Evolutionary conservation across 495 filamentous ascomycete genomes (phyloP), one percentile per base, ranked within the genome.

Genomic region (Penicillium turbatum): DNA sequence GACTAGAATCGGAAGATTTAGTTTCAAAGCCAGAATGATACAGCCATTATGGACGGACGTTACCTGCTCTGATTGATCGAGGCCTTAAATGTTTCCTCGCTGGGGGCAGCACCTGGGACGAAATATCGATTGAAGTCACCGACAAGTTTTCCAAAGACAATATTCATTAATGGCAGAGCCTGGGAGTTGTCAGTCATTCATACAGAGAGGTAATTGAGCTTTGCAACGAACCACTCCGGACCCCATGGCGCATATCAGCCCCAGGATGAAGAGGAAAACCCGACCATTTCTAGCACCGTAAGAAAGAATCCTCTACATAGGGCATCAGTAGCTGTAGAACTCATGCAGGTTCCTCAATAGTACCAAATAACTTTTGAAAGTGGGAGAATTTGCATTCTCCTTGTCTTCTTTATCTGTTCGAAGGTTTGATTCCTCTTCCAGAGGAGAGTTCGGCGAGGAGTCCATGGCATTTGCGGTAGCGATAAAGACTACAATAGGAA

Each of bases 121-220:
- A 69, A 69, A 39, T 69, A 74, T 7, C 29, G 34, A 19, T 51
- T 70, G 49, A 74, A 76, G 16, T 65, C 50, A 5, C 67, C 69
- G 12, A 74, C 72, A 26, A 75, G 67, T 12, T 62, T 56, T 8
- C 76, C 73, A 51, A 79, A 76, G 9, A 79, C 54, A 41, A 78
- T 71, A 32, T 68, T 76, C 74, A 77, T 76, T 9, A 79, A 52
- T 3, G 76, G 76, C 7, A 77, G 53, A 3, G 72, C 56, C 66
- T 69, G 21, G 31, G n/a, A 16, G 11, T 9, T n/a, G 31, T 52
- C 26, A 42, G 29, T 36, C 21, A 24, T 24, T 4, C 2, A 24
- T 24, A 24, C 21, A 24, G 21, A 24, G 21, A 24, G 4, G 21
- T 24, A 24, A 4, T 24, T 2, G 2, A 4, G 21, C 21, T 24